A percentile compares a stretch with the other conserved stretches of the same genome.
Conservation (phyloP, 2,329 filamentous ascomycete species). For the Fusarium pseudonygamai region DNA sequence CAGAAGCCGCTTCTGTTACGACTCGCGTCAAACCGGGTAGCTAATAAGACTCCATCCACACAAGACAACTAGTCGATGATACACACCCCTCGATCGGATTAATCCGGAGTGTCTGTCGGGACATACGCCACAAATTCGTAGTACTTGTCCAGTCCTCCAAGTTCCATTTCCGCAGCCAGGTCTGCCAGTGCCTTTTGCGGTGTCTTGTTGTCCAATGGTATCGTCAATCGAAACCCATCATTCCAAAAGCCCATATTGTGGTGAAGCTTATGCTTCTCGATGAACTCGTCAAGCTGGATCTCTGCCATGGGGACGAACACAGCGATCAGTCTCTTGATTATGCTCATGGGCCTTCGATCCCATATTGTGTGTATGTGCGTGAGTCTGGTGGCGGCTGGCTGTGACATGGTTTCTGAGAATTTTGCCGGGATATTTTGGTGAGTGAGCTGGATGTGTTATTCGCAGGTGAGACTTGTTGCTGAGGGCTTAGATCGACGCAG, state of each 20-base stretch:
- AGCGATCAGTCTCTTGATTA: rapidly evolving
- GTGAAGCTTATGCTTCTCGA: not conserved
- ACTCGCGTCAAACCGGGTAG: too few relatives aligned
- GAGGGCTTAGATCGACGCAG: not conserved
- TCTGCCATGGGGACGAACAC: not conserved
- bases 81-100: not conserved
- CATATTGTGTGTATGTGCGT: not conserved
- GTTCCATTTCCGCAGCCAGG: not conserved
- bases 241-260: not conserved
- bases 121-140: not conserved
- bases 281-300: not conserved
- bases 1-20: too few relatives aligned
- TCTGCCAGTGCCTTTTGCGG: not conserved
- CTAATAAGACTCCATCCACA: too few relatives aligned
- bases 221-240: not conserved
- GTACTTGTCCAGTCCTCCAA: not conserved
- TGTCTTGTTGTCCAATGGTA: not conserved
- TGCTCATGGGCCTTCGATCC: not conserved
- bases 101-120: not conserved
- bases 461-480: rapidly evolving
- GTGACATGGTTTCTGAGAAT: not conserved
- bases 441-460: not conserved
- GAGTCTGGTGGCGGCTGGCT: rapidly evolving
- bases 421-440: too few relatives aligned
- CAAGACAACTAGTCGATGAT: rapidly evolving